Base-by-base conservation (phyloP, 257 asterid species). In the Ligustrum vulgare region DNA sequence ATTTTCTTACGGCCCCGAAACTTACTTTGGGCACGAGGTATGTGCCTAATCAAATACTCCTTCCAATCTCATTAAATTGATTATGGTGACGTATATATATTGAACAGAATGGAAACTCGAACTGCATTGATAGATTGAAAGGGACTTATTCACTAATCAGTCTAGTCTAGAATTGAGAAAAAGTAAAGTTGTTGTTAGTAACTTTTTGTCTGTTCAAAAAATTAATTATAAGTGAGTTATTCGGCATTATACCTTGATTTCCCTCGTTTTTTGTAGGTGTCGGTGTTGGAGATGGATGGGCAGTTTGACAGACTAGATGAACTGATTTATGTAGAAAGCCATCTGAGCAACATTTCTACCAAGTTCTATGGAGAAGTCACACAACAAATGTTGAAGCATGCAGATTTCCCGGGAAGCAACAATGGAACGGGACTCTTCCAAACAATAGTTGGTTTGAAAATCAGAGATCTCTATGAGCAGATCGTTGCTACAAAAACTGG, bases 311-410 rank as follows among this genome's bases (percentile, higher is more conserved):
- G 97, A 87, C 84, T 95, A 32, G 99, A 51, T 2, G 23, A 95
- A 81, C 91, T 95, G 36, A 93, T 95, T 25, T 95, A 95, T 32
- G 96, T 95, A 0, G 99, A 95, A 67, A 95, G 99, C 90, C 97
- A 95, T 78, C 79, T 95, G 79, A 95, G 99, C 91, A 93, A 86
- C 93, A 86, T 93, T 56, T 95, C 99, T 5, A 82, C 87, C 54
- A 95, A 95, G 80, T 95, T 95, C 88, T 95, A 95, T n/a, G 98
- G 99, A 16, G 98, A 95, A 71, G 91, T 95, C 7, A 95, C 99
- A 3, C 98, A 95, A 77, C 99, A 95, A 84, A 93, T 95, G 97
- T 70, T 86, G 82, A 86, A 86, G 76, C 88, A 84, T 43, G 72
- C 86, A 0, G 90, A 86, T 31, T 86, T 86, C 82, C 90, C 90